Evolutionary conservation across 495 filamentous ascomycete species (phyloP).

Genomic region (Daldinia concentrica): DNA sequence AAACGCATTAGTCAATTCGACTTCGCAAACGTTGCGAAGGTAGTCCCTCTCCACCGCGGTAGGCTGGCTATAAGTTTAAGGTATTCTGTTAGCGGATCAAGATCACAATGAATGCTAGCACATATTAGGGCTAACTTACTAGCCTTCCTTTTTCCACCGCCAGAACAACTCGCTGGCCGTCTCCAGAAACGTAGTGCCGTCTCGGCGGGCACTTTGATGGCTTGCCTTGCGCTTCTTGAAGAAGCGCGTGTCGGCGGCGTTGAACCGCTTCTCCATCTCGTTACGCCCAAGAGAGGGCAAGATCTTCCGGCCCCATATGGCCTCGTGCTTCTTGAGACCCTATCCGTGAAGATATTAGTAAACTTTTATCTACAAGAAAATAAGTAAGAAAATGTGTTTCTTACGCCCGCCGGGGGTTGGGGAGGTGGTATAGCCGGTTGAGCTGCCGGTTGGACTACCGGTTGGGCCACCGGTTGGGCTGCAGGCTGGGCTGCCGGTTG

Average conservation of each 20-base stretch:
- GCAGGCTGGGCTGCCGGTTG: background rate
- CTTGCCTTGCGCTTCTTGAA: background rate
- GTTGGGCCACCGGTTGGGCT: background rate
- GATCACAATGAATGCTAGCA: background rate
- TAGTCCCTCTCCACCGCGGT: background rate
- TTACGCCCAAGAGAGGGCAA: background rate
- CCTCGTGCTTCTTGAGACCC: background rate
- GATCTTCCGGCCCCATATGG: background rate
- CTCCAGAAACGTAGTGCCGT: background rate
- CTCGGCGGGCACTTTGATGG: background rate
- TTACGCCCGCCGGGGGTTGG: background rate
- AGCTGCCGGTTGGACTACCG: background rate
- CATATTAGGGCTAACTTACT: background rate
- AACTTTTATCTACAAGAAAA: background rate
- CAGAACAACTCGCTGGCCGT: background rate
- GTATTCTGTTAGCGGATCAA: background rate
- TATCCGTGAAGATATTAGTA: background rate
- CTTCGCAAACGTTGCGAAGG: accelerated
- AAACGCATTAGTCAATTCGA: background rate
- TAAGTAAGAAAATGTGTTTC: background rate
- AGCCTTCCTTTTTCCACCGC: background rate
- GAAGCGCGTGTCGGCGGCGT: background rate
- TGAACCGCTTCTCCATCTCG: background rate
- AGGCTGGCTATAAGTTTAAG: background rate
- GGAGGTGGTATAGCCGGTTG: background rate